These are phyloP conservation scores for Candida gigantensis DNA, from an alignment of 1,139 yeast genomes.

Conservation along the genomic window DNA sequence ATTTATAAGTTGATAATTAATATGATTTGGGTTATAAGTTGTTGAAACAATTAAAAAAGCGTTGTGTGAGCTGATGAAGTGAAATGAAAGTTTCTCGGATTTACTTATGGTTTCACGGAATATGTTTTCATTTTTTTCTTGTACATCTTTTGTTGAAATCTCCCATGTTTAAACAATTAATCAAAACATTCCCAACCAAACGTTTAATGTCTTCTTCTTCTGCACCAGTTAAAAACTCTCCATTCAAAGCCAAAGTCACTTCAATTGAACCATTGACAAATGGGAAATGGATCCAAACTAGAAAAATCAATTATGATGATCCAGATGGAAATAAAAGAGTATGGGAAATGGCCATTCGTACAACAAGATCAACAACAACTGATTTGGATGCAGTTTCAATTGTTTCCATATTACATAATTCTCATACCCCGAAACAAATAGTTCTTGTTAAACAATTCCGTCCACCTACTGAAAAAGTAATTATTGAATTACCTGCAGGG, in stretches of 20 bases:
- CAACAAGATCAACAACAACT: slow-evolving; percentile 68
- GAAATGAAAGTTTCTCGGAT: too few species aligned
- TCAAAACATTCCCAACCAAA: slow-evolving; percentile 5
- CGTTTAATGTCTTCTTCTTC: slow-evolving; percentile 17
- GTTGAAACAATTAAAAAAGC: too few species aligned
- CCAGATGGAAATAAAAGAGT: slow-evolving; percentile 66
- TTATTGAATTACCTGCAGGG: slow-evolving; percentile 95
- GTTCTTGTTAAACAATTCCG: slow-evolving; percentile 86
- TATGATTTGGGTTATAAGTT: too few species aligned
- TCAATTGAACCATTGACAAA: slow-evolving; percentile 30
- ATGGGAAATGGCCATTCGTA: slow-evolving; percentile 92
- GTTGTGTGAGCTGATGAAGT: too few species aligned
- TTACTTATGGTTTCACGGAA: too few species aligned
- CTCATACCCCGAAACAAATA: slow-evolving; percentile 49
- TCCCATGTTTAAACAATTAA: slow-evolving; percentile 3
- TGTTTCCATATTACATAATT: slow-evolving; percentile 62
- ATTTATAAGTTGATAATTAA: too few species aligned
- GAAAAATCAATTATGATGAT: slow-evolving; percentile 66
- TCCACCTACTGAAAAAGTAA: slow-evolving; percentile 86
- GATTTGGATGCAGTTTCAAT: slow-evolving; percentile 89
- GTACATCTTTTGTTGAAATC: too few species aligned
- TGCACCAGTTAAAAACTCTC: slow-evolving; percentile 27
- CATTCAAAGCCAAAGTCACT: slow-evolving; percentile 34
- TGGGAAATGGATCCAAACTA: slow-evolving; percentile 50
- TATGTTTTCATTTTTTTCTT: too few species aligned